Conservation (phyloP, 345 rosid genomes). For the Brassica incana region DNA sequence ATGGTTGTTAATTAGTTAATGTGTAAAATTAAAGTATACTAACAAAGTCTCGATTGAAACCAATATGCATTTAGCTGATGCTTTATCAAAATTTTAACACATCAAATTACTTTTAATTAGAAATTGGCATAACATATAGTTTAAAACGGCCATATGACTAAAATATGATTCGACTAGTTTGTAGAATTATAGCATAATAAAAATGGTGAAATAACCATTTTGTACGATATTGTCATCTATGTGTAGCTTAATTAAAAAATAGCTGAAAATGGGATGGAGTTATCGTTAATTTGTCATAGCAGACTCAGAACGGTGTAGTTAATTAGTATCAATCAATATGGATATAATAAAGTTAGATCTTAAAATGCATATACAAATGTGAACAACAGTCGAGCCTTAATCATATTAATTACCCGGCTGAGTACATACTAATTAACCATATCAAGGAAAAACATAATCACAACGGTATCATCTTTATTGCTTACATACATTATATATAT, state of each 20-base stretch:
- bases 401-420: background rate
- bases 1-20: background rate
- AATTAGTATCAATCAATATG: background rate
- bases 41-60: too few relatives aligned
- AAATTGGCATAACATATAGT: background rate
- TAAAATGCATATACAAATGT: background rate
- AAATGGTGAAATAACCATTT: background rate
- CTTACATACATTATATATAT: background rate
- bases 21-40: background rate
- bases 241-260: background rate
- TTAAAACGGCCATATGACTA: background rate
- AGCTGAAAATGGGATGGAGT: background rate
- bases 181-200: background rate
- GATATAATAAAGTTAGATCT: background rate
- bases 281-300: background rate
- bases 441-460: background rate
- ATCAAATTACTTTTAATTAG: background rate
- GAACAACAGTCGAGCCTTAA: background rate
- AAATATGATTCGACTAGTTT: background rate
- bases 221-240: background rate
- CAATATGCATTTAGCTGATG: background rate
- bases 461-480: background rate
- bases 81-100: background rate
- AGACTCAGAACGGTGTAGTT: background rate
- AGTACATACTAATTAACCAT: slow-evolving; percentile 19